Evolutionary conservation across 2,329 filamentous ascomycete genomes (phyloP), one percentile per base, ranked within the genome.

Genomic region (Penicillium sp.): DNA sequence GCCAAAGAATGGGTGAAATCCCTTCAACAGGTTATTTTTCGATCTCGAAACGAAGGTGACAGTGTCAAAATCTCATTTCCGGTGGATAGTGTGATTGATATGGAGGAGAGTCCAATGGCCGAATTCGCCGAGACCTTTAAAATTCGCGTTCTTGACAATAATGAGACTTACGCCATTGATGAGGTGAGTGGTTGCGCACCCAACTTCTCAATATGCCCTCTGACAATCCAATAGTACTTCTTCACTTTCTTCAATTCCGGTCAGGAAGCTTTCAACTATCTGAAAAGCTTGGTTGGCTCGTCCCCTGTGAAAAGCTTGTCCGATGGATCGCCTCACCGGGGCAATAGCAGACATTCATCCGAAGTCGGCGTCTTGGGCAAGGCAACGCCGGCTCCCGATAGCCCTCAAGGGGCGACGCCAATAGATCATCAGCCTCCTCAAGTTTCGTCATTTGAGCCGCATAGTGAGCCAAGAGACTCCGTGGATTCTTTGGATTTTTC

Each of bases 1-100:
- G 93, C 93, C 9, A 93, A 89, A 66, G 93, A 97, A 73, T 98
- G 93, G 93, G 90, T 96, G 39, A 93, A 93, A 69, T 83, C 87
- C 45, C 75, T 98, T 26, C 91, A 96, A 64, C 87, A 93, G 50
- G 90, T 95, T 58, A 96, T 97, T 48, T 97, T 97, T 64, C 81
- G 90, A 43, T 91, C 90, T 9, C 90, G 94, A 70, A 97, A 97
- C 62, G 91, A 96, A 54, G 91, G 93, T 8, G 90, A 96, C 64
- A 95, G 90, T 63, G 88, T 98, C 66, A 97, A 97, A 73, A 94
- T 97, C 47, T 93, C 88, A 1, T 72, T 97, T 27, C 91, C 90
- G 0, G 86, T 95, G 44, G 80, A 84, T 50, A 95, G 95, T 56
- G 80, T 97, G 18, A 83, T 97, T 49, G 91, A 97, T 58, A 83